Evolutionary conservation across 2,329 filamentous ascomycete species (phyloP).

Genomic region (Botrytis tulipae): DNA sequence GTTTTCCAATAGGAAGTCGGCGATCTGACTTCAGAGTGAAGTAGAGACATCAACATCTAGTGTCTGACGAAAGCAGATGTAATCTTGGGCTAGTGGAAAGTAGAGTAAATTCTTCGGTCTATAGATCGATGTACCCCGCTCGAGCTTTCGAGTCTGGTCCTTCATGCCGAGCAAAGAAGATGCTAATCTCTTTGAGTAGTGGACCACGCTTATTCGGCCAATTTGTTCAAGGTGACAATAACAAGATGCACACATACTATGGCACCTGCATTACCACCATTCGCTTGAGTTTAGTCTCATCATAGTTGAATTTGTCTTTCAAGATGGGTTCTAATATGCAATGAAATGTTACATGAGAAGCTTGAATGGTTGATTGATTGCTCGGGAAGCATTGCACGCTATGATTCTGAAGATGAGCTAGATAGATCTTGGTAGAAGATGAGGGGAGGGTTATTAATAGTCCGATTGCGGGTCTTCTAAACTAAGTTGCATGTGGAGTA

Average conservation of each 20-base stretch:
- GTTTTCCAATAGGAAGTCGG: too few species aligned
- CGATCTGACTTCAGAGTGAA: too few species aligned
- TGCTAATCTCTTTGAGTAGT: not conserved
- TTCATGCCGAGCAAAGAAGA: not conserved
- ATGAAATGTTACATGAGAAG: not conserved
- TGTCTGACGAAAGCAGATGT: not conserved
- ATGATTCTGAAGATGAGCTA: not conserved
- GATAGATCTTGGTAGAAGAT: not conserved
- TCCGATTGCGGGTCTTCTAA: not conserved
- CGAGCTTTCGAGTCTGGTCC: not conserved
- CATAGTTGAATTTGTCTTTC: not conserved
- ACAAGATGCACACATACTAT: not conserved
- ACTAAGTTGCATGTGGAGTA: not conserved
- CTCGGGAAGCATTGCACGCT: not conserved
- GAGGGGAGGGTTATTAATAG: slow-evolving; percentile 7
- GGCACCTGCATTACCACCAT: not conserved
- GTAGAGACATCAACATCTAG: not conserved
- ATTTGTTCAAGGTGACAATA: not conserved
- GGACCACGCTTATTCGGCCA: not conserved
- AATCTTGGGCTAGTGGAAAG: not conserved
- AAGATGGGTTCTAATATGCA: not conserved
- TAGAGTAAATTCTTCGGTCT: not conserved
- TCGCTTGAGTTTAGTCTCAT: too few species aligned
- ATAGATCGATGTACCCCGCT: not conserved
- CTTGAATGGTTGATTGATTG: not conserved